phyloP scores from a whole-genome alignment of 1,139 yeast genomes.

The Tardiomyces blankii region DNA sequence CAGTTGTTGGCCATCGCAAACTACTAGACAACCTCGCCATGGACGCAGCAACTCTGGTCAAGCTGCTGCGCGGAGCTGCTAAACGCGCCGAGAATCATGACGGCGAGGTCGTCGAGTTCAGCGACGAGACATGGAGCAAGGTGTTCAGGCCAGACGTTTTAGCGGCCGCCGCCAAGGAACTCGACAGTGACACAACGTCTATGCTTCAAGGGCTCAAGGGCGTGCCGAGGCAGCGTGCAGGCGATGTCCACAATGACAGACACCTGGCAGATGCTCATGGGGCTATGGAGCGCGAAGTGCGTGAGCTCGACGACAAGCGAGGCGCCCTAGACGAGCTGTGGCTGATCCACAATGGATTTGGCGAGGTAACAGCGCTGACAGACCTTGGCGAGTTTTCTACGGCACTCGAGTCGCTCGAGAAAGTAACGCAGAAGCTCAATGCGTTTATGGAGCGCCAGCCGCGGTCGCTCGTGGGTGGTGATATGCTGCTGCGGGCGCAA shows the following conservation, averaged over 20 bases:
- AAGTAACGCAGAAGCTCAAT: constrained; percentile 11
- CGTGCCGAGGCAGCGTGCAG: neutral
- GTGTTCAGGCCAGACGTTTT: neutral
- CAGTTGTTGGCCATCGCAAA: too few relatives aligned
- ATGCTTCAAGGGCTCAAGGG: neutral
- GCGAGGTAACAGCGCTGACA: constrained; percentile 16
- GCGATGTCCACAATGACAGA: neutral
- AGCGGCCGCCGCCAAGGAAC: neutral
- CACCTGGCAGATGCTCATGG: neutral
- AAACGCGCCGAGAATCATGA: neutral
- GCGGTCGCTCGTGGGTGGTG: constrained; percentile 8
- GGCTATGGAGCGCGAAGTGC: neutral
- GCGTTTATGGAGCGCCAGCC: constrained; percentile 10
- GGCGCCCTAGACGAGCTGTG: constrained; percentile 4
- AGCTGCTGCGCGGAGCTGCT: neutral
- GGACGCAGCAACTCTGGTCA: neutral
- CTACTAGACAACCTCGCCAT: neutral
- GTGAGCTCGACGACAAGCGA: constrained; percentile 1
- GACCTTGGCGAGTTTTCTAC: constrained; percentile 17
- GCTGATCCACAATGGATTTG: constrained; percentile 19
- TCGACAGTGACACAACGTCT: neutral
- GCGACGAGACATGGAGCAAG: neutral
- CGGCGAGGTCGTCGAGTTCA: neutral
- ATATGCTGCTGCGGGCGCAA: constrained; percentile 9
- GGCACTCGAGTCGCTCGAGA: constrained; percentile 17